Evolutionary conservation across 1,284 basidiomycete genomes (phyloP), one percentile per base, ranked within the genome.

Genomic region (Moesziomyces sp.): DNA sequence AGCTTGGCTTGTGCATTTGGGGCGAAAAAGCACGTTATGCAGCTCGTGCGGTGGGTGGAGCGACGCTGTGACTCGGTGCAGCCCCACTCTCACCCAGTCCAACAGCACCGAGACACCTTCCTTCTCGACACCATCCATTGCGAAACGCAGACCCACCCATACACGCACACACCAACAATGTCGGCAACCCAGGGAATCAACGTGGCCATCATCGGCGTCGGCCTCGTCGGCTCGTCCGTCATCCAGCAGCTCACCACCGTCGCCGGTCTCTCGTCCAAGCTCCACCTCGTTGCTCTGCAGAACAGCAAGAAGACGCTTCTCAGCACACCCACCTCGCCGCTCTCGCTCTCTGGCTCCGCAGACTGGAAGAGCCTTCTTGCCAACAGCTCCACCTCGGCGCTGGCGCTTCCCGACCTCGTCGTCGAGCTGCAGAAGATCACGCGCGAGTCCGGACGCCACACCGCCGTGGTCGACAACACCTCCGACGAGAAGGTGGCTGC

Each of bases 401-500:
- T 80, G 42, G 50, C 81, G 2, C 58, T 80, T 6, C 71, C 77
- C 1, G 64, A 78, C 18, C 63, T 83, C 1, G 74, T 76, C 6
- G 19, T 43, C 3, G 60, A 71, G 47, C 69, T 84, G 3, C 58
- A 78, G 30, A 68, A 76, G 58, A 74, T 83, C 46, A 60, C 75
- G 5, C 46, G 52, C 14, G 52, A 66, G 28, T 69, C 74, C 13
- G 72, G 73, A 44, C 72, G 80, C 42, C 82, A 84, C 60, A 78
- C 92, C 34, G 91, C 93, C 3, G 85, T 99, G 21, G 91, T 99
- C 62, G 96, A 99, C 86, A 97, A 95, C 85, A 98, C 97, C 0
- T 93, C 94, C 1, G 91, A 92, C 43, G 91, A 95, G 52, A 87
- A 87, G 18, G 89, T 99, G 40, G 96, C 96, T 2, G 86, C 87